Conservation (phyloP, 139 green algal species). For the Coelastrella sp. region DNA sequence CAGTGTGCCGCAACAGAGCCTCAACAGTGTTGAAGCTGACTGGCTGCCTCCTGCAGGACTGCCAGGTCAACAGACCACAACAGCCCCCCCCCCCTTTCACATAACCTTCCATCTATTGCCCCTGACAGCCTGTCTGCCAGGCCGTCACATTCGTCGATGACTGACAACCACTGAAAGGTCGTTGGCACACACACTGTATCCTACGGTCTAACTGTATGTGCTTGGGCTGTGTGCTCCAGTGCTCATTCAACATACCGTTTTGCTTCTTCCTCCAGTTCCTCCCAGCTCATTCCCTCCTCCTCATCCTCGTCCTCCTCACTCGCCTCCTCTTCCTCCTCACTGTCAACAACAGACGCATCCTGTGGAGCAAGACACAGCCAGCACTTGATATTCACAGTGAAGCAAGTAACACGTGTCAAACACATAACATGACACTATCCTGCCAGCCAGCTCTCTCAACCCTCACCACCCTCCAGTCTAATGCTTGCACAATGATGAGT, state of each 20-base stretch:
- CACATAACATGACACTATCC: neutral
- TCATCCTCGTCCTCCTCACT: constrained; percentile 66
- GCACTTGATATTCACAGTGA: neutral
- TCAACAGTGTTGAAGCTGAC: no score
- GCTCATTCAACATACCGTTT: constrained; percentile 47
- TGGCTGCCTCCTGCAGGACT: neutral
- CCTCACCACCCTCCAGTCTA: no score
- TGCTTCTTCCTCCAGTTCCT: constrained; percentile 91
- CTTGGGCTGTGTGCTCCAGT: no score
- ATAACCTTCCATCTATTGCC: neutral
- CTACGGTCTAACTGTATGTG: no score
- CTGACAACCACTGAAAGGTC: no score
- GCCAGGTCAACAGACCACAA: neutral
- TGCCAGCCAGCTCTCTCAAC: neutral
- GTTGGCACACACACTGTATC: no score
- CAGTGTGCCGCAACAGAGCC: no score
- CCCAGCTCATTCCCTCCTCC: constrained; percentile 86
- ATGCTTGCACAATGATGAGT: no score
- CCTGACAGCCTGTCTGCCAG: neutral
- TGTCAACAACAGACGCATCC: constrained; percentile 49
- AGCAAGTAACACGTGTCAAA: neutral
- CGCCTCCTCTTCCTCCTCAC: constrained; percentile 57
- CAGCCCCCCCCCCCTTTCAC: no score
- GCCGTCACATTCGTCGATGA: no score
- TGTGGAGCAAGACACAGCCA: neutral